Conservation (phyloP, 1,284 basidiomycete genomes). For the Apiotrichum gracile region DNA sequence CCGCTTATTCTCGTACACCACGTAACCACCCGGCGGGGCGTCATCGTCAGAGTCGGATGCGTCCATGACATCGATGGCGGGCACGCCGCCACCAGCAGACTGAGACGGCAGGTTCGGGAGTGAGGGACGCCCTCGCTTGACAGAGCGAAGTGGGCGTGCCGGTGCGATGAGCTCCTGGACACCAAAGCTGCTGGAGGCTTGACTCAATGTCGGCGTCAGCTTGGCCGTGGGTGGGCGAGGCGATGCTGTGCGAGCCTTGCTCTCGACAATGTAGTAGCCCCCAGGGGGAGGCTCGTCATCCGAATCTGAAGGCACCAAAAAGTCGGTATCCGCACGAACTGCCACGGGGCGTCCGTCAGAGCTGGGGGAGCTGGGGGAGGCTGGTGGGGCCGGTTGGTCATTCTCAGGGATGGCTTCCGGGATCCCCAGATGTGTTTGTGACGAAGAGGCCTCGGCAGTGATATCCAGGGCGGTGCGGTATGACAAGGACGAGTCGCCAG, state of each 20-base stretch:
- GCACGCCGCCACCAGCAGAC: neutral
- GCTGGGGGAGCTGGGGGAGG: constrained; percentile 2
- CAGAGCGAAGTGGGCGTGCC: neutral
- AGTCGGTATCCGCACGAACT: constrained; percentile 38
- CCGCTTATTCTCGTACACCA: constrained; percentile 14
- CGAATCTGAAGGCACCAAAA: constrained; percentile 46
- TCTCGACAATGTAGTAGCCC: constrained; percentile 43
- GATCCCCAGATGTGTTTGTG: neutral
- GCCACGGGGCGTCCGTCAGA: constrained; percentile 12
- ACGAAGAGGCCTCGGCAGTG: neutral
- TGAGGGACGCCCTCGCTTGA: constrained; percentile 2
- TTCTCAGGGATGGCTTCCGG: constrained; percentile 1
- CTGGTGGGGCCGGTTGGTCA: neutral
- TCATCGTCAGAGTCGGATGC: constrained; percentile 47
- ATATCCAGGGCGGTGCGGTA: neutral
- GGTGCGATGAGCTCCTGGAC: constrained; percentile 5
- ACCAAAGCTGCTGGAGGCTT: neutral
- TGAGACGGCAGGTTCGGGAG: constrained; percentile 2
- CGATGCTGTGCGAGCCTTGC: constrained; percentile 1
- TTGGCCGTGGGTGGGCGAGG: neutral
- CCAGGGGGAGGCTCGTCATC: constrained; percentile 44
- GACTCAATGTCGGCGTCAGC: neutral
- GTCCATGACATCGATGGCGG: constrained; percentile 29
- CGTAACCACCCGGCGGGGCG: constrained; percentile 39
- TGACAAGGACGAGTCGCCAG: neutral